Evolutionary conservation across 2,329 filamentous ascomycete genomes (phyloP), one percentile per base, ranked within the genome.

Genomic region (Fusarium agapanthi): DNA sequence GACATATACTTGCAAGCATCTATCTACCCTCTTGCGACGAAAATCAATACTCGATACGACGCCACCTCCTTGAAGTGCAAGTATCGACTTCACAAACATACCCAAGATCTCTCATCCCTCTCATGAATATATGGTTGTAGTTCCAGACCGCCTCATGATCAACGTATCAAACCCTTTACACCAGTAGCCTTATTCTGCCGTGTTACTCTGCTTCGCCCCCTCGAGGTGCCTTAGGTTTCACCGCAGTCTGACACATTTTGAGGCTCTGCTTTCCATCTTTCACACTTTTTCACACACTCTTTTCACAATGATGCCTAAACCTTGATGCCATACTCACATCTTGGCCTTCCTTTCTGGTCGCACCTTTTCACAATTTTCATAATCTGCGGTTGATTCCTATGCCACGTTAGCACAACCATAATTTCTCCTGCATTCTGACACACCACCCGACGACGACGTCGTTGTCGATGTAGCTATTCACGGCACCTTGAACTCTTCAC

Each of bases 341-440:
- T 11, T 47, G 65, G 61, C 43, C 58, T 51, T n/a, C 9, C 0
- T 30, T 54, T 56, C 1, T 24, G 64, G 68, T 40, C 68, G 43
- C 62, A 61, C 40, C 32, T n/a, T 28, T n/a, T 24, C 43, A 53
- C 34, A 50, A 35, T 40, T 55, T 47, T 45, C 51, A 32, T 22
- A 16, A 22, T 50, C 51, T 37, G 7, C 32, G 43, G 62, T 40
- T 28, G 6, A 51, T 64, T 40, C 12, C 11, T 22, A 54, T 74
- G 72, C 72, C 72, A 74, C 71, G 67, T 74, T 57, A 24, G 14
- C 37, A 65, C 66, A 67, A 38, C 61, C 66, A 67, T 63, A 24
- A 57, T 6, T 8, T 50, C 13, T 61, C 28, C 53, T 72, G 68
- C 67, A 74, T 55, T 40, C n/a, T 60, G 26, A 40, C 62, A 11